These are phyloP conservation scores for Boletus edulis DNA, from an alignment of 768 basidiomycete species.

Conservation along the genomic window DNA sequence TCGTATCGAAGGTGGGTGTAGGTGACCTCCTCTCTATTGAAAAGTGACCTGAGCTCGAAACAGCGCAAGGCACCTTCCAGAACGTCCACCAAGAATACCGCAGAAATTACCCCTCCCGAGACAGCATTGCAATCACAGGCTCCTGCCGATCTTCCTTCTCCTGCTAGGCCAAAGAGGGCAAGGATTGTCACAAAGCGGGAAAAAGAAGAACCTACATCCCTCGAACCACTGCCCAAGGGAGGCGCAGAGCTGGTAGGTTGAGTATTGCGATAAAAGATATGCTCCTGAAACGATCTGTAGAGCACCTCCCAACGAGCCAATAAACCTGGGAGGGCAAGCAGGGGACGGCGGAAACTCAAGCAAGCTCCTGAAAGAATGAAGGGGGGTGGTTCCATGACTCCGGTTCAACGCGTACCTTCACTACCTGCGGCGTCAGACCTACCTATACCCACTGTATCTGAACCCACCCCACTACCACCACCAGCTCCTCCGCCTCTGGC, in stretches of 20 bases:
- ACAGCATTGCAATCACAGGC: constrained; percentile 11
- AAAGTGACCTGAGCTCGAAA: constrained; percentile 5
- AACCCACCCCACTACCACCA: constrained; percentile 5
- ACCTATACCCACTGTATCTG: constrained; percentile 16
- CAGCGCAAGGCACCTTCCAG: constrained; percentile 32
- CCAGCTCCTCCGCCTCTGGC: constrained; percentile 6
- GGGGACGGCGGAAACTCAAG: constrained; percentile 25
- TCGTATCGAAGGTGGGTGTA: constrained; percentile 19
- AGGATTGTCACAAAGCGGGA: constrained; percentile 29
- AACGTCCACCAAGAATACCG: constrained; percentile 13
- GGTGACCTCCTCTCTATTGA: not conserved
- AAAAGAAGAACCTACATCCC: constrained; percentile 17
- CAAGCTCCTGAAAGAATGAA: constrained; percentile 17
- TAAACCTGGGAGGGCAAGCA: constrained; percentile 15
- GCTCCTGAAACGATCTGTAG: constrained; percentile 9
- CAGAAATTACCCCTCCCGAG: constrained; percentile 13
- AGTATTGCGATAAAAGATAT: not conserved
- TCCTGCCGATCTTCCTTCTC: constrained; percentile 19
- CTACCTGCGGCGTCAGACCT: constrained; percentile 6
- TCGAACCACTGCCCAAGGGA: constrained; percentile 3
- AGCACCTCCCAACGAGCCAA: constrained; percentile 4
- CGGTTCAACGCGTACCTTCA: constrained; percentile 14
- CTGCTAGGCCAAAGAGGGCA: constrained; percentile 30
- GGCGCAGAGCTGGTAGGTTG: constrained; percentile 18
- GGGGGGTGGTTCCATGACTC: constrained; percentile 6